Evolutionary conservation across 2,329 filamentous ascomycete species (phyloP).

Genomic region (Epichloe glyceriae): DNA sequence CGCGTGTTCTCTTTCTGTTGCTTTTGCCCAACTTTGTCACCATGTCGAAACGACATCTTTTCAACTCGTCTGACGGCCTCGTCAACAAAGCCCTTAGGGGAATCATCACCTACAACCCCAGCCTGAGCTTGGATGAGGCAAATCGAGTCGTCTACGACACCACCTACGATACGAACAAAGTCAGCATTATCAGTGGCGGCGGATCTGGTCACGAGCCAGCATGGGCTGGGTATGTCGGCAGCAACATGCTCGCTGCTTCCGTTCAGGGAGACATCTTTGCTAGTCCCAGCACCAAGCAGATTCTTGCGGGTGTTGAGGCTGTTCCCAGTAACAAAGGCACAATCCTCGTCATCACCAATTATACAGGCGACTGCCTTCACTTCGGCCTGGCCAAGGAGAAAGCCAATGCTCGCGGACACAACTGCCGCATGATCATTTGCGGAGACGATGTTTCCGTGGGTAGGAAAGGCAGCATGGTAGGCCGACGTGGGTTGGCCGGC

Average conservation of each 20-base stretch:
- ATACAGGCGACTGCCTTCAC: slow-evolving; percentile 51
- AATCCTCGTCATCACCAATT: slow-evolving; percentile 51
- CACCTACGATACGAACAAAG: slow-evolving; percentile 27
- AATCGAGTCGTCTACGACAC: slow-evolving; percentile 40
- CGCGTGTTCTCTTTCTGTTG: neutral
- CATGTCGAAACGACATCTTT: slow-evolving; percentile 41
- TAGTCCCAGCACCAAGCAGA: slow-evolving; percentile 49
- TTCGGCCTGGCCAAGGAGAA: slow-evolving; percentile 48
- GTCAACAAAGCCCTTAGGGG: slow-evolving; percentile 38
- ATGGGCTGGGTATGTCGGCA: slow-evolving; percentile 51
- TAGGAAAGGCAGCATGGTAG: slow-evolving; percentile 42
- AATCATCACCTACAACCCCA: slow-evolving; percentile 39
- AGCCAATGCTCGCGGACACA: slow-evolving; percentile 39
- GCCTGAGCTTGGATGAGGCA: slow-evolving; percentile 33
- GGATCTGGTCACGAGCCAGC: slow-evolving; percentile 49
- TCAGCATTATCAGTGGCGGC: slow-evolving; percentile 40
- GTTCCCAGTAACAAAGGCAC: slow-evolving; percentile 42
- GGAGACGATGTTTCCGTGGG: slow-evolving; percentile 55
- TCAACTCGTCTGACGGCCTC: slow-evolving; percentile 38
- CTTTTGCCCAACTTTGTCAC: neutral
- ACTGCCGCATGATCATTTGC: slow-evolving; percentile 44
- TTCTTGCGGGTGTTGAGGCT: slow-evolving; percentile 42
- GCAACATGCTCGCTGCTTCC: slow-evolving; percentile 46
- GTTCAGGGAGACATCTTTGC: slow-evolving; percentile 52
- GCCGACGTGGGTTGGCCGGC: slow-evolving; percentile 47